Conservation (phyloP, 106 monocot genomes). For the Dendrobium chrysotoxum region DNA sequence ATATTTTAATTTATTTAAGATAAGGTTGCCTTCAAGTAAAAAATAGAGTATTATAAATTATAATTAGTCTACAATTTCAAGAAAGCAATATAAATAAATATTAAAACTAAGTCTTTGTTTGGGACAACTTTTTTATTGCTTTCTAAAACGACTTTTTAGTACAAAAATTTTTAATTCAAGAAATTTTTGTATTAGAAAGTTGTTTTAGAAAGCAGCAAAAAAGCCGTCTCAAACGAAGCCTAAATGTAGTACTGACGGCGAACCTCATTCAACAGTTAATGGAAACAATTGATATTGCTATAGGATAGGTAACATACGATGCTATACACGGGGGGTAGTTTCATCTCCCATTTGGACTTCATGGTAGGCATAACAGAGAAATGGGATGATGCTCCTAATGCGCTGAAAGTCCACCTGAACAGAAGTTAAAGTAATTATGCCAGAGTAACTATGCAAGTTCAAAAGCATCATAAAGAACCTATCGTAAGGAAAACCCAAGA, state of each 20-base stretch:
- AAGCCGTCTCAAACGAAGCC: too few species aligned
- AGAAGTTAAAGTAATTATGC: neutral
- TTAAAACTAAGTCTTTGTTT: too few species aligned
- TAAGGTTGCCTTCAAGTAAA: neutral
- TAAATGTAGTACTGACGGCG: neutral
- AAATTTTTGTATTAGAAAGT: too few species aligned
- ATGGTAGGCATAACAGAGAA: constrained; percentile 56
- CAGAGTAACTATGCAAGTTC: neutral
- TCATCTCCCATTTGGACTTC: constrained; percentile 45
- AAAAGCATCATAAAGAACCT: neutral
- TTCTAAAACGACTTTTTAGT: too few species aligned
- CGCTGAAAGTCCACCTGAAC: constrained; percentile 91
- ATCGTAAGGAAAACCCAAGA: neutral
- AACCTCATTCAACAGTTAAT: neutral
- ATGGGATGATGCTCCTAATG: constrained; percentile 48
- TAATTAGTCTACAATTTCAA: neutral
- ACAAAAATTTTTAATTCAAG: too few species aligned
- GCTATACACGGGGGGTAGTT: constrained; percentile 69
- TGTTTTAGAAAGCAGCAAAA: too few species aligned
- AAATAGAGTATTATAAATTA: neutral
- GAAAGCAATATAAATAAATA: neutral
- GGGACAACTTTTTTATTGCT: too few species aligned
- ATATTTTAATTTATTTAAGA: neutral
- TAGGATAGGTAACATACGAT: constrained; percentile 40
- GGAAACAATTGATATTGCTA: constrained; percentile 1